A percentile compares a stretch with the other conserved stretches of the same genome.
phyloP scores from a whole-genome alignment of 2,329 filamentous ascomycete species.

The Berkeleyomyces basicola region DNA sequence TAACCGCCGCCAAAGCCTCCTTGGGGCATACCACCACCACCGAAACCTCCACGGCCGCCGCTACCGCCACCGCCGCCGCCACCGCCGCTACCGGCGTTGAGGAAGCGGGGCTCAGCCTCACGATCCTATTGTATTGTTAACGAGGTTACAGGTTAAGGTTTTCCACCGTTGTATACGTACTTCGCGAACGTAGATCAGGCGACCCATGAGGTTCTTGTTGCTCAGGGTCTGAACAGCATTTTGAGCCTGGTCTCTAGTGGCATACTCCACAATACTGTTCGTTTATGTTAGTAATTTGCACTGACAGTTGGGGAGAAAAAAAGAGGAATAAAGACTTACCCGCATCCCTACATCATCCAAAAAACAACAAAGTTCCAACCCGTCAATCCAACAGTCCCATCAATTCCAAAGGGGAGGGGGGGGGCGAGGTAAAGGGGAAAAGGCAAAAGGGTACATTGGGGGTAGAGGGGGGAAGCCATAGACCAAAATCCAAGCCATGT shows the following conservation, averaged over 20 bases:
- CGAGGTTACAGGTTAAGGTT: background rate
- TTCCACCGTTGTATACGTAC: slow-evolving; percentile 31
- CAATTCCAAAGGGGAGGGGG: slow-evolving; percentile 46
- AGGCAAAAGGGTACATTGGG: background rate
- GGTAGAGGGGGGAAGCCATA: slow-evolving; percentile 23
- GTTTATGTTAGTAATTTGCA: slow-evolving; percentile 1
- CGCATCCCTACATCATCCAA: slow-evolving; percentile 96
- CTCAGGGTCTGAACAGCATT: slow-evolving; percentile 92
- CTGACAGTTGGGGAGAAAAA: background rate
- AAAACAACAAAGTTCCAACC: slow-evolving; percentile 64
- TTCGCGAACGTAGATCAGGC: slow-evolving; percentile 96
- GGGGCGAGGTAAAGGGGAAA: slow-evolving; percentile 60
- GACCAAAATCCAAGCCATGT: slow-evolving; percentile 20
- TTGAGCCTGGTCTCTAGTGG: slow-evolving; percentile 96
- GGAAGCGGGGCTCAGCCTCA: slow-evolving; percentile 94
- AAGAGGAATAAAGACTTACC: slow-evolving; percentile 46
- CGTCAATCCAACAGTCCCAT: slow-evolving; percentile 98
- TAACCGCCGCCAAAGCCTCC: slow-evolving; percentile 36
- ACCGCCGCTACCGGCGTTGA: slow-evolving; percentile 40
- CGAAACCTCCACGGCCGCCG: slow-evolving; percentile 38
- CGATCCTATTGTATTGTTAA: slow-evolving; percentile 49
- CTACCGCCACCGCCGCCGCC: slow-evolving; percentile 26
- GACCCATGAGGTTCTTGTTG: slow-evolving; percentile 98
- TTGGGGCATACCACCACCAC: slow-evolving; percentile 22
- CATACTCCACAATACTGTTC: slow-evolving; percentile 97